These are phyloP conservation scores for Achlya hypogyna DNA, from an alignment of 352 stramenopile species.

Conservation along the genomic window DNA sequence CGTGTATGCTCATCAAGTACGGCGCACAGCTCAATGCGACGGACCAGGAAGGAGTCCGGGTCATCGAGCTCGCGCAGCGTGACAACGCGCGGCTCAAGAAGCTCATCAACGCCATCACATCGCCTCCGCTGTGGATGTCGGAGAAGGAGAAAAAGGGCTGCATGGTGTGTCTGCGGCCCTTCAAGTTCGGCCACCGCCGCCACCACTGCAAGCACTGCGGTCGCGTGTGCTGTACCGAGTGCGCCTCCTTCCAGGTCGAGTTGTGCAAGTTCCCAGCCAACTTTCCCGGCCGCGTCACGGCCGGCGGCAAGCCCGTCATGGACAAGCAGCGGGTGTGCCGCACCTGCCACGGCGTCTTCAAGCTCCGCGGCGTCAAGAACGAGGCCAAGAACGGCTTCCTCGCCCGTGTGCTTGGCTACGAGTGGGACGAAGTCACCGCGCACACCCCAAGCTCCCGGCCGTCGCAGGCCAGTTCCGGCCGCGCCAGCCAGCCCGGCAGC, in stretches of 20 bases:
- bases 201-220: conserved; percentile 83
- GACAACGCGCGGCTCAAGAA: conserved; percentile 61
- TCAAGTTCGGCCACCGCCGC: conserved; percentile 72
- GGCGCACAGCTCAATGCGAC: conserved; percentile 63
- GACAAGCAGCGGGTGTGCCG: conserved; percentile 74
- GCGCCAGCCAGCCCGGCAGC: not conserved
- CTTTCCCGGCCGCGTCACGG: conserved; percentile 58
- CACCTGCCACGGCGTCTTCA: conserved; percentile 79
- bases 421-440: conserved; percentile 65
- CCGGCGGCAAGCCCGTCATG: conserved; percentile 55
- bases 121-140: conserved; percentile 70
- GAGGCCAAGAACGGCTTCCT: conserved; percentile 81
- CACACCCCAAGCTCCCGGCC: not conserved
- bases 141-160: conserved; percentile 61
- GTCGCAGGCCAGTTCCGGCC: not conserved
- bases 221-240: conserved; percentile 77
- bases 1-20: conserved; percentile 55
- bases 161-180: conserved; percentile 59
- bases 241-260: conserved; percentile 67
- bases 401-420: conserved; percentile 68
- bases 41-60: conserved; percentile 59
- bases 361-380: conserved; percentile 70
- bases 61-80: conserved; percentile 67
- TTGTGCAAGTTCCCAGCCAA: conserved; percentile 78
- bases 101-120: conserved; percentile 66